Evolutionary conservation across 2,329 filamentous ascomycete species (phyloP).

Genomic region (Colletotrichum tofieldiae): DNA sequence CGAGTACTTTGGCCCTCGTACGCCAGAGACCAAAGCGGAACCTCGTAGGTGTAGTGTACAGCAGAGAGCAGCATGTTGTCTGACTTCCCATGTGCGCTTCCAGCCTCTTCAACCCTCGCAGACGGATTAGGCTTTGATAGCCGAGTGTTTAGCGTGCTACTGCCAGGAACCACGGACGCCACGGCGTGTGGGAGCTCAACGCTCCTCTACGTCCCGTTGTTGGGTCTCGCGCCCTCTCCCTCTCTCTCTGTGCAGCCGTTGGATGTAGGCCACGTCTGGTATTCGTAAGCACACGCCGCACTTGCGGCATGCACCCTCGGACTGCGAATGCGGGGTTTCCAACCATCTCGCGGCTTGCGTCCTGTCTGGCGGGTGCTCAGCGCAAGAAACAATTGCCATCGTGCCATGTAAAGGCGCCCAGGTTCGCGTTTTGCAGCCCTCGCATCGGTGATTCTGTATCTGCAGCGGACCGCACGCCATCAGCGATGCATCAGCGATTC

Average conservation of each 20-base stretch:
- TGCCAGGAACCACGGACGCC: not conserved
- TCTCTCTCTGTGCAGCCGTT: not conserved
- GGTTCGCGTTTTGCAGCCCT: not conserved
- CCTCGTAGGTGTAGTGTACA: not conserved
- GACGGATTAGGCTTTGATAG: conserved; percentile 8
- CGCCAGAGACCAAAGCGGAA: not conserved
- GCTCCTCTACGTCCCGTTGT: not conserved
- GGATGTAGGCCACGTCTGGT: not conserved
- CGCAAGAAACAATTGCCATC: not conserved
- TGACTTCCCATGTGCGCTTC: not conserved
- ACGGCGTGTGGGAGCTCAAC: not conserved
- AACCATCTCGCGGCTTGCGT: conserved; percentile 2
- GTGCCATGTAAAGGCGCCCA: not conserved
- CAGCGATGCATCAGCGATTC: not conserved
- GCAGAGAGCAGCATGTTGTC: not conserved
- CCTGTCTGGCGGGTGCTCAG: not conserved
- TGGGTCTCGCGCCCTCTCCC: not conserved
- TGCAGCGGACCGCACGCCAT: not conserved
- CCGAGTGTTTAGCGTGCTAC: not conserved
- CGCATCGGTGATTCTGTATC: not conserved
- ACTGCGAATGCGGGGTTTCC: not conserved
- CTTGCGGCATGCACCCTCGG: not conserved
- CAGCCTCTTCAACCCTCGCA: not conserved
- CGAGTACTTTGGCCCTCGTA: not conserved
- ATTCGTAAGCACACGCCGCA: not conserved